Evolutionary conservation across 75 land plant genomes (phyloP).

Genomic region (Pinus taeda): DNA sequence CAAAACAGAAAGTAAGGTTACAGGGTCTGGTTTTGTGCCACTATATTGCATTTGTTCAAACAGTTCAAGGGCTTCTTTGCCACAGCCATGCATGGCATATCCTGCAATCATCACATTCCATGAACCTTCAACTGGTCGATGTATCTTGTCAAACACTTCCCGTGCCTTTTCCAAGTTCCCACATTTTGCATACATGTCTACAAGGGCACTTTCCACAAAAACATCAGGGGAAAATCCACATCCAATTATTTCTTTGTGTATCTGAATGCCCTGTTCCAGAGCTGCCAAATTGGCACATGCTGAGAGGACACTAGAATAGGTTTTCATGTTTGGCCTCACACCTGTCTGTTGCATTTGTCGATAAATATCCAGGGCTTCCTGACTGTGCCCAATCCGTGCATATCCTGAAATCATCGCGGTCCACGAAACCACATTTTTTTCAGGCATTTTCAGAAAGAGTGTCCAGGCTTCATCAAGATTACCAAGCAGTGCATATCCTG

Average conservation of each 20-base stretch:
- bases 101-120: constrained; percentile 85
- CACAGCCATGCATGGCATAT: constrained; percentile 64
- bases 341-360: constrained; percentile 15
- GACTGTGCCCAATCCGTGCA: constrained; percentile 36
- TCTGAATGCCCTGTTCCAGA: constrained; percentile 45
- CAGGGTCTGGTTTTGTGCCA: constrained; percentile 45
- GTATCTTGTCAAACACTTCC: constrained; percentile 49
- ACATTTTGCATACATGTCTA: constrained; percentile 75
- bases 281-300: constrained; percentile 69
- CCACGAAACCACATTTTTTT: constrained; percentile 42
- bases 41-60: constrained; percentile 49
- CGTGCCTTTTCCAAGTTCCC: constrained; percentile 63
- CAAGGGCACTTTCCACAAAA: constrained; percentile 37
- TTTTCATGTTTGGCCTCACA: constrained; percentile 39
- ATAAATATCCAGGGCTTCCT: constrained; percentile 52
- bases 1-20: constrained; percentile 65
- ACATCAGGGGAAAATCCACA: constrained; percentile 35
- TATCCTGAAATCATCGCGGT: constrained; percentile 62
- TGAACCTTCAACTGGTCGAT: constrained; percentile 43
- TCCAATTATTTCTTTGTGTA: constrained; percentile 38
- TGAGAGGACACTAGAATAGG: constrained; percentile 66
- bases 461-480: constrained; percentile 37
- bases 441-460: constrained; percentile 44
- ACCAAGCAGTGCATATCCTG: constrained; percentile 57
- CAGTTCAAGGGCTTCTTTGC: constrained; percentile 51